phyloP scores from a whole-genome alignment of 805 yeast genomes.

The Zygotorulaspora florentina region DNA sequence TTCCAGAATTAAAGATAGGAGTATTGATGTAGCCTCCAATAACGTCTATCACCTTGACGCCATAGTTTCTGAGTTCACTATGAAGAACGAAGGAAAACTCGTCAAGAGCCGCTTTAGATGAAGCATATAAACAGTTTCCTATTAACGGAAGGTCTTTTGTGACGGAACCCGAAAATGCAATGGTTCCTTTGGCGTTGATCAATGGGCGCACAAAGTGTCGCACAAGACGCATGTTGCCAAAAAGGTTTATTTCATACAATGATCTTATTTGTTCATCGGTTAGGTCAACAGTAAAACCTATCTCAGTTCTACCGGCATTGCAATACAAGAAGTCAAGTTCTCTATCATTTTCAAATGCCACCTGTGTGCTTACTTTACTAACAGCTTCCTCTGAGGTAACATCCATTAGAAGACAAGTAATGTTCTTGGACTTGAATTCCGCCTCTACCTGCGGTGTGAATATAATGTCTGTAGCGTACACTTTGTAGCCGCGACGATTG shows the following conservation, averaged over 20 bases:
- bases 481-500: not conserved
- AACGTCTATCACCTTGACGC: not conserved
- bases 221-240: not conserved
- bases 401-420: not conserved
- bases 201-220: not conserved
- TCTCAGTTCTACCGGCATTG: not conserved
- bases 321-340: not conserved
- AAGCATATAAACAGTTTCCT: not conserved
- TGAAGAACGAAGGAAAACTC: not conserved
- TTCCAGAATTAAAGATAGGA: not conserved
- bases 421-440: not conserved
- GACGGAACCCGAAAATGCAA: not conserved
- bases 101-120: not conserved
- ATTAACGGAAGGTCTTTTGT: not conserved
- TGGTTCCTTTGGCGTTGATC: not conserved
- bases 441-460: not conserved
- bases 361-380: not conserved
- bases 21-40: not conserved
- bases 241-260: not conserved
- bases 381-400: constrained; percentile 2
- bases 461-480: not conserved
- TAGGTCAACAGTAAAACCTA: not conserved
- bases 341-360: not conserved
- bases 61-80: not conserved
- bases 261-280: not conserved